phyloP scores from a whole-genome alignment of 768 basidiomycete genomes.

The Tylopilus sp. region DNA sequence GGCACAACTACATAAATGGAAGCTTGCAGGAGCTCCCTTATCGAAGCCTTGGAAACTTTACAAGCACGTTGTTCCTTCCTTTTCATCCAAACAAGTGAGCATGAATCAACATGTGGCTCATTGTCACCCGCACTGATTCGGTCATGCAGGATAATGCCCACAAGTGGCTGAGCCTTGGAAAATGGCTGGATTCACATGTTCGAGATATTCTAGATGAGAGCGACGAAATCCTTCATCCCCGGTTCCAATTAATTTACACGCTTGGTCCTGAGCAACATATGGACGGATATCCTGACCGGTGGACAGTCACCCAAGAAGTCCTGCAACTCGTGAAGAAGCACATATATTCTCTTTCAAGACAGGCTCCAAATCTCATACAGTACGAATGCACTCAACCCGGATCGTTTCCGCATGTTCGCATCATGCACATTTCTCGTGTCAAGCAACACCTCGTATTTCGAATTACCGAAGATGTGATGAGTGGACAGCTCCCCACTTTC shows the following conservation, averaged over 20 bases:
- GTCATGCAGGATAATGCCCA: neutral
- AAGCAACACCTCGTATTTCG: neutral
- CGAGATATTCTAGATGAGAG: conserved; percentile 21
- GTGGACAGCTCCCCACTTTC: neutral
- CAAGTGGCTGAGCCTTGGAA: conserved; percentile 17
- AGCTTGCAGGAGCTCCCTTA: neutral
- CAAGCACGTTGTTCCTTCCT: neutral
- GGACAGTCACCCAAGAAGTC: conserved; percentile 29
- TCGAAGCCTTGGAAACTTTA: neutral
- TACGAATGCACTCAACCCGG: neutral
- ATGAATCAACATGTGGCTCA: no score
- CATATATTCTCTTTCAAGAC: neutral
- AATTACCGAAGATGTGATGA: neutral
- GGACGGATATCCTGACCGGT: conserved; percentile 32
- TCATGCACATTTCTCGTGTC: neutral
- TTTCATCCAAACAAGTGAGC: no score
- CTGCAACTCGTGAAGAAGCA: conserved; percentile 1
- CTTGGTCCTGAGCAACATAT: conserved; percentile 23
- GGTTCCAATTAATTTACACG: no score
- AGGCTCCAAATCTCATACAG: neutral
- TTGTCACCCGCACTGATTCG: no score
- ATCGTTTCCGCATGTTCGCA: no score
- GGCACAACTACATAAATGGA: neutral
- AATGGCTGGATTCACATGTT: conserved; percentile 16
- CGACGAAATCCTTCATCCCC: conserved; percentile 20